Evolutionary conservation across 164 flowering plant species (phyloP).

Genomic region (Macadamia tetraphylla): DNA sequence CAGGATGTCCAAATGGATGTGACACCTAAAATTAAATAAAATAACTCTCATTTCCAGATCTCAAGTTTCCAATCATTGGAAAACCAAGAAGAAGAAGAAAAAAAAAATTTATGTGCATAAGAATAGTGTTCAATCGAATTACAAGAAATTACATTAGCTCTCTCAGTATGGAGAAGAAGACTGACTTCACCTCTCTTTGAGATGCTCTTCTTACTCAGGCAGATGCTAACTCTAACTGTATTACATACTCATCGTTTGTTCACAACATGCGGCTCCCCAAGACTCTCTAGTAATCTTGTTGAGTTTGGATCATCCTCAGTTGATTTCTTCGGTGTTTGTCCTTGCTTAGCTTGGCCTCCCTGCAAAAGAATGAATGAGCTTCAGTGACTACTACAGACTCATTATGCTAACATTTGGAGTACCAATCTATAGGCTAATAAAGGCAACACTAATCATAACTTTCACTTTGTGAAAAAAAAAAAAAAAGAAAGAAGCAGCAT

Average conservation of each 20-base stretch:
- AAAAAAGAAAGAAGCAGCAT: too few species aligned
- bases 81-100: neutral
- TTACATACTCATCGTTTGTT: conserved; percentile 12
- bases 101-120: neutral
- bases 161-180: neutral
- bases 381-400: neutral
- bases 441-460: too few species aligned
- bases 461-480: too few species aligned
- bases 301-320: conserved; percentile 30
- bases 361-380: conserved; percentile 15
- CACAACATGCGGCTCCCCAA: conserved; percentile 30
- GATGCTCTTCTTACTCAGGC: neutral
- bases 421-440: too few species aligned
- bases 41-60: neutral
- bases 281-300: conserved; percentile 2
- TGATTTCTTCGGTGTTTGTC: conserved; percentile 36
- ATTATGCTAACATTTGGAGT: neutral
- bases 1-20: too few species aligned
- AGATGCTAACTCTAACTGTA: neutral
- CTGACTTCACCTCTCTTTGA: neutral
- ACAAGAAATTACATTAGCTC: neutral
- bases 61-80: neutral
- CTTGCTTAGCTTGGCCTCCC: conserved; percentile 56
- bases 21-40: neutral
- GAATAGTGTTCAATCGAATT: neutral